A percentile compares a stretch with the other conserved stretches of the same genome.
Evolutionary conservation across 1,284 basidiomycete species (phyloP).

Genomic region (Veloboletus limbatus): DNA sequence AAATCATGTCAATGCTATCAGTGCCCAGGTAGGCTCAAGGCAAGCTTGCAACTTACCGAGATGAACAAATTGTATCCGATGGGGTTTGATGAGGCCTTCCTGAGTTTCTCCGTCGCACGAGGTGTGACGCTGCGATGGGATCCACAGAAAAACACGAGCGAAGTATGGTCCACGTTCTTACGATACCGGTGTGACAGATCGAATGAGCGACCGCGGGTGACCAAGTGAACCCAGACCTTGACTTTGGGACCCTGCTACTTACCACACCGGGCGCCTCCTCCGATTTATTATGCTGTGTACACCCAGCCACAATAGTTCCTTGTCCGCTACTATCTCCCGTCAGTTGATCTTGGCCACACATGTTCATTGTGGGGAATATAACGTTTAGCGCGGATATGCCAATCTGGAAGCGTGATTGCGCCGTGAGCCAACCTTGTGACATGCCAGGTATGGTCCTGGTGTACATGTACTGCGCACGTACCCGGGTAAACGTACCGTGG

Average conservation of each 20-base stretch:
- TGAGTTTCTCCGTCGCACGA: conserved; percentile 13
- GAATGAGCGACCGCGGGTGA: conserved; percentile 7
- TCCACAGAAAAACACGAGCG: conserved; percentile 3
- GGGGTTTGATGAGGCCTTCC: conserved; percentile 1
- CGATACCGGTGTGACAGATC: conserved; percentile 13
- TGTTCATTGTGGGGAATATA: conserved; percentile 27
- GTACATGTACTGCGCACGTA: conserved; percentile 1
- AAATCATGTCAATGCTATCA: conserved; percentile 4
- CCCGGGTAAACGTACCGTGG: no score
- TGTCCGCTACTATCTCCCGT: not conserved
- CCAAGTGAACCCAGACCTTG: conserved; percentile 7
- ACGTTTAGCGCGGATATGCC: conserved; percentile 13
- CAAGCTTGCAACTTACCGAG: conserved; percentile 9
- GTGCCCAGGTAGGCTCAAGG: not conserved
- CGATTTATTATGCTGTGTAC: not conserved
- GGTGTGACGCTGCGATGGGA: conserved; percentile 4
- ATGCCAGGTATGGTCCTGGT: not conserved
- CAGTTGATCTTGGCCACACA: conserved; percentile 14
- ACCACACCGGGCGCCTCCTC: not conserved
- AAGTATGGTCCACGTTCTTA: conserved; percentile 2
- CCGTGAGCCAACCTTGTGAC: conserved; percentile 16
- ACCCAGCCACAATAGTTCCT: not conserved
- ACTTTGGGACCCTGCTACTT: not conserved
- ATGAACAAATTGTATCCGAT: conserved; percentile 13
- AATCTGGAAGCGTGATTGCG: conserved; percentile 23